Evolutionary conservation across 345 rosid genomes (phyloP).

Genomic region (Orychophragmus violaceus): DNA sequence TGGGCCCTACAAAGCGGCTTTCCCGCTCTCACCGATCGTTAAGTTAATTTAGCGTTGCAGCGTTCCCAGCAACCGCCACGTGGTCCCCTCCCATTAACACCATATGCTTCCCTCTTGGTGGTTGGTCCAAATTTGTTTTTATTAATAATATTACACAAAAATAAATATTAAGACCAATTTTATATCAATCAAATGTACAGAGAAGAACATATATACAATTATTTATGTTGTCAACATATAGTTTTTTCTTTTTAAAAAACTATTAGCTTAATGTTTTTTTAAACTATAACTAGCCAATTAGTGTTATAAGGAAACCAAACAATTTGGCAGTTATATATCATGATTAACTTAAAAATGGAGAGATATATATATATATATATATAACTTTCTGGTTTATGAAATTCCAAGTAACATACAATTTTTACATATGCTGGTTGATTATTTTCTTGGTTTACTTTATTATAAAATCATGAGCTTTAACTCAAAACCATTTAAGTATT

Average conservation of each 20-base stretch:
- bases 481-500: not conserved
- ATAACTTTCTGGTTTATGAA: not conserved
- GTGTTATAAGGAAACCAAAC: not conserved
- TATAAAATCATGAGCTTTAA: not conserved
- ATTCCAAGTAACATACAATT: not conserved
- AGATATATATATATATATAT: no score
- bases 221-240: not conserved
- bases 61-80: slow-evolving; percentile 25
- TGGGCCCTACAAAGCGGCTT: slow-evolving; percentile 20
- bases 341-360: not conserved
- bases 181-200: not conserved
- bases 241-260: not conserved
- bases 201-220: not conserved
- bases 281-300: not conserved
- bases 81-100: slow-evolving; percentile 26
- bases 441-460: not conserved
- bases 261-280: not conserved
- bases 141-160: not conserved
- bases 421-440: not conserved
- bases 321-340: not conserved
- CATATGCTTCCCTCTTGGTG: not conserved
- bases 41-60: slow-evolving; percentile 8
- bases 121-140: slow-evolving; percentile 2
- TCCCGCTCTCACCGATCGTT: slow-evolving; percentile 23
- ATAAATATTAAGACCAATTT: not conserved